Evolutionary conservation across 2,329 filamentous ascomycete genomes (phyloP), one percentile per base, ranked within the genome.

Genomic region (Colletotrichum horii): DNA sequence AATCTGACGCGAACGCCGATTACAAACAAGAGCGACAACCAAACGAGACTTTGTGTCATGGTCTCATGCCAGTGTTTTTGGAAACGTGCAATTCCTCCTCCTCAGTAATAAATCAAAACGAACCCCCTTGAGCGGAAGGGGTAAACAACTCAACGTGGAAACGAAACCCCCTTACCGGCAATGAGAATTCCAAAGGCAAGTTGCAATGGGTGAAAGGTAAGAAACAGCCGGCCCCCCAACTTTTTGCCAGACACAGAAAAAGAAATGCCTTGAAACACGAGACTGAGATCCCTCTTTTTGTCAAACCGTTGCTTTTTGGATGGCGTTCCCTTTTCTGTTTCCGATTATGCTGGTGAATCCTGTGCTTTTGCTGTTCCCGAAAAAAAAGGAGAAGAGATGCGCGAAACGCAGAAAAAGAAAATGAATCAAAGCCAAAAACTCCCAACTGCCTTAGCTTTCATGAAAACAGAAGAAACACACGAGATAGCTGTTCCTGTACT

Each of bases 371-470:
- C 22, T 74, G 43, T 74, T 38, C 61, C 55, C n/a, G 26, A 22
- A 52, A 28, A 19, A 52, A 62, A 26, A 14, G 38, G 74, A 72
- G 67, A 70, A 56, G 68, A 52, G 58, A 48, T 8, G 48, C 48
- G 64, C 76, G 28, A 61, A 48, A 68, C n/a, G 28, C 14, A 3
- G 36, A 48, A 34, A 30, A n/a, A 28, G 28, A 16, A 43, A 61
- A 16, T 28, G n/a, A 28, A 52, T 52, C 43, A 36, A 30, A 66
- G 24, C 34, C 22, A 4, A 65, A 64, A 65, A 76, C 74, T 74
- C 74, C 70, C 56, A 73, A 69, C 65, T 76, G 65, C 70, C 74
- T 34, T 64, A 64, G 43, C 64, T 34, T 56, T 69, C 56, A 74
- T 69, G 70, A 69, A 73, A 66, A 69, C 22, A 72, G 52, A 68